Conservation (phyloP, 768 basidiomycete genomes). For the Phanerodontia chrysosporium region DNA sequence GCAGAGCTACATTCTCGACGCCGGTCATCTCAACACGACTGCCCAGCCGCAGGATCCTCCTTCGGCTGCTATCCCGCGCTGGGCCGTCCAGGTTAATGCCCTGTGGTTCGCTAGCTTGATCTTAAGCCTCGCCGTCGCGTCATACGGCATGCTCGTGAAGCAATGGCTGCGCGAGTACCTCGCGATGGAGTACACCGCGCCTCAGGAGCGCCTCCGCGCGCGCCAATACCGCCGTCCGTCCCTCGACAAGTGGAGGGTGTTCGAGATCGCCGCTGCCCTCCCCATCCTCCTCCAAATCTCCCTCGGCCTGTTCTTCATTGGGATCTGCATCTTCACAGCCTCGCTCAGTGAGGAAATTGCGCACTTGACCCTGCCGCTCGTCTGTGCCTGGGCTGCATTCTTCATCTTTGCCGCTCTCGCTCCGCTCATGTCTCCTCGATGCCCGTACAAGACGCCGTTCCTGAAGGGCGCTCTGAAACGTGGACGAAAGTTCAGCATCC, state of each 20-base stretch:
- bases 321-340: neutral
- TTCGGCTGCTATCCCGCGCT: neutral
- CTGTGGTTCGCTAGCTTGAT: neutral
- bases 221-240: neutral
- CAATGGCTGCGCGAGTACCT: conserved; percentile 3
- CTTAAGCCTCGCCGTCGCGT: neutral
- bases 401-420: neutral
- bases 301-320: neutral
- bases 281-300: neutral
- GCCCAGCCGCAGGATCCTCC: neutral
- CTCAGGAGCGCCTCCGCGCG: neutral
- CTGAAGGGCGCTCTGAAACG: neutral
- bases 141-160: neutral
- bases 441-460: conserved; percentile 5
- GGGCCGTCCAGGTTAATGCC: neutral
- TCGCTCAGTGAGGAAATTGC: neutral
- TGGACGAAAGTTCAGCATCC: neutral
- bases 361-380: neutral
- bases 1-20: neutral
- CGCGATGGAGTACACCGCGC: neutral
- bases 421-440: conserved; percentile 1
- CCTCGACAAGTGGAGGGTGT: neutral
- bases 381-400: neutral
- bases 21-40: neutral
- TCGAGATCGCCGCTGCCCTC: neutral